phyloP scores from a whole-genome alignment of 805 yeast species.

The Candida boleticola region DNA sequence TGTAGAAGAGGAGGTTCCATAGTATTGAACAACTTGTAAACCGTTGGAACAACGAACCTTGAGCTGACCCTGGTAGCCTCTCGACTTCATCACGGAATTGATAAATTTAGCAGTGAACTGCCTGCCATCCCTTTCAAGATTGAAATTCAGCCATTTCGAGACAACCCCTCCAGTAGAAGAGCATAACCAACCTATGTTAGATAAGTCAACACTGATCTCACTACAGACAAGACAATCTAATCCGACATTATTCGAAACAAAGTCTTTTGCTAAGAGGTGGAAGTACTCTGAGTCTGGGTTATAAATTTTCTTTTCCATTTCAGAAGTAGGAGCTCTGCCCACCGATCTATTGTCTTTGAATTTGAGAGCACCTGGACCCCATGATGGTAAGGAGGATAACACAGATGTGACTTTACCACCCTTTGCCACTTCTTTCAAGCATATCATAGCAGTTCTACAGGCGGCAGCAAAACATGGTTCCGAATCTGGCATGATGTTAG shows the following conservation, averaged over 20 bases:
- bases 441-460: slow-evolving; percentile 60
- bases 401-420: slow-evolving; percentile 82
- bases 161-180: slow-evolving; percentile 72
- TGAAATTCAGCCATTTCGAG: slow-evolving; percentile 65
- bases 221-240: slow-evolving; percentile 74
- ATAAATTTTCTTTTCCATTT: slow-evolving; percentile 49
- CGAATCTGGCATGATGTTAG: slow-evolving; percentile 38
- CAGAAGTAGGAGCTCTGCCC: slow-evolving; percentile 41
- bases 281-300: slow-evolving; percentile 64
- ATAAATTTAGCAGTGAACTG: slow-evolving; percentile 59
- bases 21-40: slow-evolving; percentile 72
- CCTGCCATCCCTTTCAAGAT: slow-evolving; percentile 66
- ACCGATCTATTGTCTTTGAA: slow-evolving; percentile 39
- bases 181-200: slow-evolving; percentile 65
- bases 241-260: slow-evolving; percentile 60
- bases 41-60: slow-evolving; percentile 89
- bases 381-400: slow-evolving; percentile 67
- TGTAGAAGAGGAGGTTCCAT: slow-evolving; percentile 46
- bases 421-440: slow-evolving; percentile 57
- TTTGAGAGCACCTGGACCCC: slow-evolving; percentile 75
- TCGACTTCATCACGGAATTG: slow-evolving; percentile 46
- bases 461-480: slow-evolving; percentile 84
- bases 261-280: slow-evolving; percentile 54
- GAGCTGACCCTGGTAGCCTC: slow-evolving; percentile 78
- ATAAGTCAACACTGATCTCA: slow-evolving; percentile 63